Base-by-base conservation (phyloP, 257 asterid genomes). In the Parsonsia alboflavescens region DNA sequence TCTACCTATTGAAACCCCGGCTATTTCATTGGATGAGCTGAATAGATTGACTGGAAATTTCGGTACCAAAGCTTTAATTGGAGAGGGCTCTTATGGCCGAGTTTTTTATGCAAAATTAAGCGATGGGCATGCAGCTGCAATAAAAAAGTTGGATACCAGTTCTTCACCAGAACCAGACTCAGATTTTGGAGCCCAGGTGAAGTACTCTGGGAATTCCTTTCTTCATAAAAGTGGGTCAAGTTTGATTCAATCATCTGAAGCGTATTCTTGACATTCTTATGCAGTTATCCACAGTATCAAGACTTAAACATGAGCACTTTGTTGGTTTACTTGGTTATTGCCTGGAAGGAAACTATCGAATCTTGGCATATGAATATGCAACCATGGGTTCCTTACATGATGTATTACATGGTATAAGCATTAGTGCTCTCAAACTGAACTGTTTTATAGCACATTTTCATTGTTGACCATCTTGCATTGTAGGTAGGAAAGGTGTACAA, bases 401-500 rank as follows among this genome's bases (percentile, higher is more conserved):
- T 61, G 92, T 93, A 17, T 79, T 93, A 69, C 97, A 93, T 42
- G 98, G 98, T 90, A 81, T 19, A 83, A 49, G 7, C 19, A 33
- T n/a, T 30, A 19, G 5, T 63, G 77, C 9, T 75, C 4, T 36
- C 10, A 53, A 56, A 68, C 49, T 39, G 36, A 44, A 30, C 26
- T 49, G 41, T 22, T 69, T 50, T 10, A 17, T 6, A 15, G 62
- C 65, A 61, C 52, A 16, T 67, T 65, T 15, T 58, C 24, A 59
- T 70, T 54, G 66, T 52, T 21, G 46, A 63, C 26, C 58, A 15
- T 71, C 42, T 67, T 67, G 28, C 58, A 16, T 73, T 74, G 50
- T 68, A 92, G 97, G 97, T 39, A 80, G 94, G 72, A 93, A 93
- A 80, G 97, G 97, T 45, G 98, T 93, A 71, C 96, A 93, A 81